phyloP scores from a whole-genome alignment of 169 alveolate species.

The Babesia bovis region DNA sequence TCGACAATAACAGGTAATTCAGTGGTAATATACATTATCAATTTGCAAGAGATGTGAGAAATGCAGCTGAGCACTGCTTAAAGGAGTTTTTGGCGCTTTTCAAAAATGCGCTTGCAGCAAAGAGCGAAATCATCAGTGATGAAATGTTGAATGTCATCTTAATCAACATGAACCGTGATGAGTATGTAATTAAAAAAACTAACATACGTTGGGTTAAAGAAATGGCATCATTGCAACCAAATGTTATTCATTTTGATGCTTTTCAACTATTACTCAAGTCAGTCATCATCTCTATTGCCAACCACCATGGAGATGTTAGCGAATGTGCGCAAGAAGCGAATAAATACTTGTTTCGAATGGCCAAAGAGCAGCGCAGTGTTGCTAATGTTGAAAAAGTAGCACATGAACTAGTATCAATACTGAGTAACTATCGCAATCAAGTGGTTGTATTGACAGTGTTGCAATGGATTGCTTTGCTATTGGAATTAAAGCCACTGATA shows the following conservation, averaged over 20 bases:
- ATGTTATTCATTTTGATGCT: constrained; percentile 56
- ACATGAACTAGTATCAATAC: constrained; percentile 15
- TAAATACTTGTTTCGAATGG: constrained; percentile 24
- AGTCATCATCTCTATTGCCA: constrained; percentile 34
- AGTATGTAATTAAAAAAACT: constrained; percentile 26
- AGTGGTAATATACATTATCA: background rate
- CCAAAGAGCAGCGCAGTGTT: constrained; percentile 37
- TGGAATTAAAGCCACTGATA: constrained; percentile 45
- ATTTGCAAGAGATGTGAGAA: constrained; percentile 56
- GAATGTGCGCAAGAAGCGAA: constrained; percentile 60
- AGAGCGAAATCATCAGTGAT: constrained; percentile 31
- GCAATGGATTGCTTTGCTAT: constrained; percentile 55
- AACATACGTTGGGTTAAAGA: constrained; percentile 55
- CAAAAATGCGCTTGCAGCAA: constrained; percentile 37
- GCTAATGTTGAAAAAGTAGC: constrained; percentile 44
- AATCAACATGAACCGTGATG: constrained; percentile 48
- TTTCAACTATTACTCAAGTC: constrained; percentile 39
- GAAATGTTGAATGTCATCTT: constrained; percentile 55
- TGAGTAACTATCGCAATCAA: constrained; percentile 23
- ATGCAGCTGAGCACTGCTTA: constrained; percentile 62
- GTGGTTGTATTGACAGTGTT: constrained; percentile 55
- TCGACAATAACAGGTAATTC: constrained; percentile 56
- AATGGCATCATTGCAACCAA: constrained; percentile 58
- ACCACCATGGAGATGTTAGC: constrained; percentile 43
- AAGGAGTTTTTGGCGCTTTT: constrained; percentile 45